Percentiles rank a stretch among this genome's conserved stretches.
These are phyloP conservation scores for Podaxis sp. DNA, from an alignment of 768 basidiomycete genomes.

Conservation along the genomic window DNA sequence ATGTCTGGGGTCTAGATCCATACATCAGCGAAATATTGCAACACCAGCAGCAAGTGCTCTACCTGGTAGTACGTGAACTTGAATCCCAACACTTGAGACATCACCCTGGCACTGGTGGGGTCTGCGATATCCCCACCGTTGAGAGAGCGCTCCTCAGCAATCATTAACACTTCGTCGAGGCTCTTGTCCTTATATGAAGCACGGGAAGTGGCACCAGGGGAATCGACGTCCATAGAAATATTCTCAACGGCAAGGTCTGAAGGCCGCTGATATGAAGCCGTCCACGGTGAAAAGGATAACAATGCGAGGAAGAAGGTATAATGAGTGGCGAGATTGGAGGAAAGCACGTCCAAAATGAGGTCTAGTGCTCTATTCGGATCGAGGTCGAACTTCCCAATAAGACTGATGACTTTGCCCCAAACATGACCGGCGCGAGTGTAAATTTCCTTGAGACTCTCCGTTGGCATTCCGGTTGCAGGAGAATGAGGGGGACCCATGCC, in stretches of 20 bases:
- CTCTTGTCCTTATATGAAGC: constrained; percentile 51
- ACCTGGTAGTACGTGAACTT: constrained; percentile 93
- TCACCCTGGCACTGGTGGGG: constrained; percentile 47
- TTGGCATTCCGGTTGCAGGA: constrained; percentile 56
- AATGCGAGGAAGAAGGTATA: constrained; percentile 87
- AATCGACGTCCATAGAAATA: constrained; percentile 32
- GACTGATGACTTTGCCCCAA: constrained; percentile 82
- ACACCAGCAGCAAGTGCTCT: constrained; percentile 22
- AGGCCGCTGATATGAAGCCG: constrained; percentile 40
- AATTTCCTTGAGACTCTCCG: constrained; percentile 52
- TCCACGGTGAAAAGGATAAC: constrained; percentile 86
- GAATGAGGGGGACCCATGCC: constrained; percentile 75
- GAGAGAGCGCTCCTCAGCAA: constrained; percentile 39
- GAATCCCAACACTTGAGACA: constrained; percentile 95
- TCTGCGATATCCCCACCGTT: constrained; percentile 15
- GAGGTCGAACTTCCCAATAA: constrained; percentile 94
- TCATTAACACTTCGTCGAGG: constrained; percentile 60
- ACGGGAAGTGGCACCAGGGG: constrained; percentile 17
- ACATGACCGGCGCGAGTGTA: constrained; percentile 62
- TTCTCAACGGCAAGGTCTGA: constrained; percentile 20
- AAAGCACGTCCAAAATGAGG: constrained; percentile 88
- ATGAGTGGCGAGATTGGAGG: constrained; percentile 75
- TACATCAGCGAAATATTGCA: constrained; percentile 6
- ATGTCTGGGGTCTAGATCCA: constrained; percentile 37
- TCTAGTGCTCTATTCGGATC: constrained; percentile 94